Percentiles rank a stretch among this genome's conserved stretches.
These are phyloP conservation scores for Calonectria multiphialidica DNA, from an alignment of 2,329 filamentous ascomycete genomes.

Conservation along the genomic window DNA sequence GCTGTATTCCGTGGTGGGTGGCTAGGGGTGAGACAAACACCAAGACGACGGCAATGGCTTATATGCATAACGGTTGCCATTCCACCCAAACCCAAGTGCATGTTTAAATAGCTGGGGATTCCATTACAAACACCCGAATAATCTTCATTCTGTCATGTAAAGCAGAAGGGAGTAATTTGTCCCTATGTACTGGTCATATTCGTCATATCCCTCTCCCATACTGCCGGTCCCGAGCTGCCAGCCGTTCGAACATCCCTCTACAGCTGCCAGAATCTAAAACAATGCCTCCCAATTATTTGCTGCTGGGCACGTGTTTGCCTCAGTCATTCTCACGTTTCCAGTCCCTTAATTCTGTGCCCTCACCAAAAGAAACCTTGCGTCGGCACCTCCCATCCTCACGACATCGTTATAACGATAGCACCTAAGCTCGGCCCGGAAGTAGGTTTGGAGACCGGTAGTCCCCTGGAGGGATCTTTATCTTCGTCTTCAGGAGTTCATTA, in stretches of 20 bases:
- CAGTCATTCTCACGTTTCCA: slow-evolving; percentile 17
- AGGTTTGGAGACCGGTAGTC: background rate
- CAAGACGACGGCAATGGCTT: no score
- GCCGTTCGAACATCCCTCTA: background rate
- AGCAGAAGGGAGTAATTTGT: background rate
- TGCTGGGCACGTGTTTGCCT: slow-evolving; percentile 1
- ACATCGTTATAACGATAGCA: slow-evolving; percentile 8
- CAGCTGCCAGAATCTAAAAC: background rate
- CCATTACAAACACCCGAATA: background rate
- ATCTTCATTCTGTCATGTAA: background rate
- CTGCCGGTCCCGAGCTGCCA: slow-evolving; percentile 19
- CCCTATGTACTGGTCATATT: no score
- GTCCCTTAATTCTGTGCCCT: slow-evolving; percentile 6
- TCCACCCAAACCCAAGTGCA: no score
- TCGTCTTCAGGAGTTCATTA: background rate
- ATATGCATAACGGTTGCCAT: no score
- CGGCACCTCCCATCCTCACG: slow-evolving; percentile 22
- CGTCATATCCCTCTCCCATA: background rate
- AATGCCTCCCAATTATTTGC: background rate
- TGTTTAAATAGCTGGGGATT: no score
- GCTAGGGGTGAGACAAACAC: no score
- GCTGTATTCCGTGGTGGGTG: no score
- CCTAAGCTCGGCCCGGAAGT: background rate
- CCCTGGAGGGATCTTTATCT: background rate
- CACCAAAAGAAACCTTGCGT: slow-evolving; percentile 12